phyloP scores from a whole-genome alignment of 768 basidiomycete genomes.

The Pleurotus citrinopileatus region DNA sequence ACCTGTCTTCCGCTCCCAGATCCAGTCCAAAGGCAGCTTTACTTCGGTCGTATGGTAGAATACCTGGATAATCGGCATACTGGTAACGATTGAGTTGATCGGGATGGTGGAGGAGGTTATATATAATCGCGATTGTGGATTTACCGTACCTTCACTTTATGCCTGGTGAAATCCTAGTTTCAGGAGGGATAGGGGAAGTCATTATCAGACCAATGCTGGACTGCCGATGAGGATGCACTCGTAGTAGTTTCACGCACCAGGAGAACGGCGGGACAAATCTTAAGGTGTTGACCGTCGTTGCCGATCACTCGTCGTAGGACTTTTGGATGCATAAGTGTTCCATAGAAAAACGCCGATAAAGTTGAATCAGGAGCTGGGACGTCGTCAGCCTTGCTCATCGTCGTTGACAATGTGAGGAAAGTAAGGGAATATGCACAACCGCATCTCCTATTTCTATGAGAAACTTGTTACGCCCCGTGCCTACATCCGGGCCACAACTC shows the following conservation, averaged over 20 bases:
- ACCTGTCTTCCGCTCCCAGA: conserved; percentile 57
- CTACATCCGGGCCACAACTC: too few relatives aligned
- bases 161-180: conserved; percentile 72
- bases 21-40: conserved; percentile 43
- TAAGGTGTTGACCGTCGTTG: conserved; percentile 60
- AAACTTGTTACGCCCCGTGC: too few relatives aligned
- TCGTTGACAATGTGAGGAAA: too few relatives aligned
- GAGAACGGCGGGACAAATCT: conserved; percentile 72
- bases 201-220: conserved; percentile 1
- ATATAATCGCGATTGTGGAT: neutral
- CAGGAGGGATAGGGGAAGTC: conserved; percentile 4
- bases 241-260: conserved; percentile 43
- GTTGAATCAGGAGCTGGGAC: neutral
- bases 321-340: conserved; percentile 85
- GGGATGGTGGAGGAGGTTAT: neutral
- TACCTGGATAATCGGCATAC: conserved; percentile 80
- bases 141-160: conserved; percentile 62
- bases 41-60: conserved; percentile 59
- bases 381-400: neutral
- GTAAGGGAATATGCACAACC: too few relatives aligned
- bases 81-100: conserved; percentile 20
- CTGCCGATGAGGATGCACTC: neutral
- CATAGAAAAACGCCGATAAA: conserved; percentile 75
- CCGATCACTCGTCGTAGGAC: conserved; percentile 77
- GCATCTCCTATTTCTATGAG: too few relatives aligned